phyloP scores from a whole-genome alignment of 768 basidiomycete species.

The Butyriboletus loyo region DNA sequence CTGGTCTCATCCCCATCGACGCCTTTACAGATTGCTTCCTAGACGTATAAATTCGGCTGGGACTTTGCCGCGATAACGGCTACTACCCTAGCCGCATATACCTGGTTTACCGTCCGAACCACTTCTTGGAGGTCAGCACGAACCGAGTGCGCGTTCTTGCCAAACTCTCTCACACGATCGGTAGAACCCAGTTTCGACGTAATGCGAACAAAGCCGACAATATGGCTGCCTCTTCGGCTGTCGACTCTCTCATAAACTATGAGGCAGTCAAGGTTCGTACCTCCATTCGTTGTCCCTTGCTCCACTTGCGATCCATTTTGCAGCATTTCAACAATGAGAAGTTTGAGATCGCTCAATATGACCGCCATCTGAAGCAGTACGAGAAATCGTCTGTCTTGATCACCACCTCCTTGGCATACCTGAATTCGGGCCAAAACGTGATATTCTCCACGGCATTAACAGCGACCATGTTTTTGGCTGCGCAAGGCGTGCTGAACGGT shows the following conservation, averaged over 20 bases:
- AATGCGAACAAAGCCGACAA: slow-evolving; percentile 97
- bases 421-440: slow-evolving; percentile 96
- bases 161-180: background rate
- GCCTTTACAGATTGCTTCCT: background rate
- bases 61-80: slow-evolving; percentile 92
- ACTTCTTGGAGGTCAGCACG: slow-evolving; percentile 85
- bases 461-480: slow-evolving; percentile 93
- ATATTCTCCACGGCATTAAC: slow-evolving; percentile 95
- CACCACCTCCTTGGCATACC: slow-evolving; percentile 85
- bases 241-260: slow-evolving; percentile 96
- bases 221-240: slow-evolving; percentile 88
- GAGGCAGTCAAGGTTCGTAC: slow-evolving; percentile 90
- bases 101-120: slow-evolving; percentile 96
- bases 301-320: background rate
- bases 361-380: slow-evolving; percentile 80
- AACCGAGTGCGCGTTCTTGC: background rate
- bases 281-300: background rate
- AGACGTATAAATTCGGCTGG: slow-evolving; percentile 98
- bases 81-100: slow-evolving; percentile 82
- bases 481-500: slow-evolving; percentile 93
- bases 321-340: slow-evolving; percentile 98
- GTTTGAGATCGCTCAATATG: slow-evolving; percentile 89
- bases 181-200: slow-evolving; percentile 87
- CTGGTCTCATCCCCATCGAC: background rate
- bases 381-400: slow-evolving; percentile 94